phyloP scores from a whole-genome alignment of 164 flowering plant genomes.

The Stephania japonica region DNA sequence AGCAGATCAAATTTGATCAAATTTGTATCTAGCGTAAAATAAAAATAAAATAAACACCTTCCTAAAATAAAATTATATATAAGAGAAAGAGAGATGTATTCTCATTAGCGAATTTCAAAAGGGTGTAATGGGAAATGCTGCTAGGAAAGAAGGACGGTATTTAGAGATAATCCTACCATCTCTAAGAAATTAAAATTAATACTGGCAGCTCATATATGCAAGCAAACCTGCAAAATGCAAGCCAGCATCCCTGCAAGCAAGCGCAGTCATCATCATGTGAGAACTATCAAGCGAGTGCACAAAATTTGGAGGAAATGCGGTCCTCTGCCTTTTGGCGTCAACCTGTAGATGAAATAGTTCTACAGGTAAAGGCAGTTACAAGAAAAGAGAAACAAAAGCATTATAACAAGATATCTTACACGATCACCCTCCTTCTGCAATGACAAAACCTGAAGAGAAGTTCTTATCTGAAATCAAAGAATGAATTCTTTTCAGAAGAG shows the following conservation, averaged over 20 bases:
- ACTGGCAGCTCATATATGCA: not conserved
- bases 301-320: constrained; percentile 95
- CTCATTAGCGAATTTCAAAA: too few species aligned
- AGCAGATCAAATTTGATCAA: too few species aligned
- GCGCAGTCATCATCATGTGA: constrained; percentile 99
- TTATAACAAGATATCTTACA: constrained; percentile 28
- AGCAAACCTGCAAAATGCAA: constrained; percentile 85
- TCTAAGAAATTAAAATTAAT: not conserved
- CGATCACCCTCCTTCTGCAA: constrained; percentile 51
- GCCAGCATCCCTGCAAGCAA: constrained; percentile 82
- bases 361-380: not conserved
- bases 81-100: too few species aligned
- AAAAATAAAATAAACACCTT: not conserved
- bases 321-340: constrained; percentile 65
- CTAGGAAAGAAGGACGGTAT: too few species aligned
- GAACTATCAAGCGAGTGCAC: constrained; percentile 96
- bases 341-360: constrained; percentile 37
- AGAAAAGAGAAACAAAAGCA: not conserved
- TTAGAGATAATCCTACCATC: too few species aligned
- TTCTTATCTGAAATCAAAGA: constrained; percentile 55
- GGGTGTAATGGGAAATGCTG: too few species aligned
- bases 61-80: not conserved
- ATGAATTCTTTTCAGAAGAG: not conserved
- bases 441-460: constrained; percentile 89
- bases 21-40: too few species aligned